Conservation (phyloP, 192 early-diverging fungal genomes). For the Geranomyces michiganensis region DNA sequence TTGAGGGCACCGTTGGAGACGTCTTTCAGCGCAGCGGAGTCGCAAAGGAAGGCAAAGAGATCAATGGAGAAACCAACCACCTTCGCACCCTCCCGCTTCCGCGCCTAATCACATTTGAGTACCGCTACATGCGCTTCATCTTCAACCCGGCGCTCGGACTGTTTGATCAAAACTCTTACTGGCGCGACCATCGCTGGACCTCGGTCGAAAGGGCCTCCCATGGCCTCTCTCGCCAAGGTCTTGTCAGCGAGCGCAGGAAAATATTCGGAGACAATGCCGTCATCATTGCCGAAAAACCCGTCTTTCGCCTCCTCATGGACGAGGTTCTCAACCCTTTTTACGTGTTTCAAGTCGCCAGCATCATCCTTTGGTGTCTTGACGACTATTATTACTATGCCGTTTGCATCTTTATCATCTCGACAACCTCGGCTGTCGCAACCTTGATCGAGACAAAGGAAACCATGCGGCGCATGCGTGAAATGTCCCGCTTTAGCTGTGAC, state of each 20-base stretch:
- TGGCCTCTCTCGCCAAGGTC: constrained; percentile 5
- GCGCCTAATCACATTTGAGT: constrained; percentile 45
- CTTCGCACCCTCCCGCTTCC: constrained; percentile 16
- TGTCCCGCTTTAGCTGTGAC: constrained; percentile 86
- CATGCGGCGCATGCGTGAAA: constrained; percentile 75
- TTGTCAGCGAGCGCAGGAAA: constrained; percentile 27
- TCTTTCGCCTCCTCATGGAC: constrained; percentile 51
- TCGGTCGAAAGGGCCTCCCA: constrained; percentile 25
- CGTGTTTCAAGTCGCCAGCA: constrained; percentile 59
- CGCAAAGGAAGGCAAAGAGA: constrained; percentile 2
- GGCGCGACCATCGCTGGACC: constrained; percentile 58
- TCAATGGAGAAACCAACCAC: neutral
- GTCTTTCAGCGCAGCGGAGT: constrained; percentile 39
- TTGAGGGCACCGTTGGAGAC: constrained; percentile 39
- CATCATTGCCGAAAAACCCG: constrained; percentile 48
- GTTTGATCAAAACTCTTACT: constrained; percentile 56
- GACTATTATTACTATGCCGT: constrained; percentile 95
- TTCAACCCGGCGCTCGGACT: constrained; percentile 52
- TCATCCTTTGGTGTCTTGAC: constrained; percentile 75
- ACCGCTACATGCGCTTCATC: constrained; percentile 59
- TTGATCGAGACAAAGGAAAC: constrained; percentile 78
- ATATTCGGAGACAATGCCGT: constrained; percentile 61
- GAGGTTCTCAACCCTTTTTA: constrained; percentile 64
- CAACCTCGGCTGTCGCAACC: constrained; percentile 74
- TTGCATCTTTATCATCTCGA: constrained; percentile 89